Evolutionary conservation across 2,329 filamentous ascomycete genomes (phyloP).

Genomic region (Fusarium sp.): DNA sequence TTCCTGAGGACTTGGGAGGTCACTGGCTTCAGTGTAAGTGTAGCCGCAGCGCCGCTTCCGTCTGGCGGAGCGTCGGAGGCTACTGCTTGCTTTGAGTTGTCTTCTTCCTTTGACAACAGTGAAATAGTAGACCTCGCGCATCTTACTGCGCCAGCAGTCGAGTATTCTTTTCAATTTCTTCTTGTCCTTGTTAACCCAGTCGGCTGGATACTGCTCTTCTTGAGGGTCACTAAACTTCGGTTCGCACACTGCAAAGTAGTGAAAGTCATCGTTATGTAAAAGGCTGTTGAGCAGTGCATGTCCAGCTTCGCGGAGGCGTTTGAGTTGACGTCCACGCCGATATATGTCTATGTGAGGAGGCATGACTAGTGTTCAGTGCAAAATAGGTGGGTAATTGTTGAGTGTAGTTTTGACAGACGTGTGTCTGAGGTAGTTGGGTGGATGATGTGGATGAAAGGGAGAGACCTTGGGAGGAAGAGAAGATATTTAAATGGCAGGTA

Average conservation of each 20-base stretch:
- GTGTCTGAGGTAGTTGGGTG: neutral
- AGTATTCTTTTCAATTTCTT: neutral
- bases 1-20: neutral
- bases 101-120: neutral
- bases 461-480: neutral
- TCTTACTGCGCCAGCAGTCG: neutral
- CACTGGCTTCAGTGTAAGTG: neutral
- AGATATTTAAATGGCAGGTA: neutral
- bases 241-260: neutral
- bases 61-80: neutral
- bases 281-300: neutral
- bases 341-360: neutral
- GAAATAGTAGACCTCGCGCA: neutral
- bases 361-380: neutral
- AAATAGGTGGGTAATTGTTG: neutral
- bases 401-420: too few species aligned
- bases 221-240: neutral
- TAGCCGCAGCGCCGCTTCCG: neutral
- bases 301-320: rapidly evolving
- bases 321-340: neutral
- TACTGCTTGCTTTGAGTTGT: rapidly evolving
- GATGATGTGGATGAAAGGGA: neutral
- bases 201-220: neutral
- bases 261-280: neutral
- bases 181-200: neutral